A percentile compares a stretch with the other conserved stretches of the same genome.
Conservation (phyloP, 352 stramenopile species). For the Phytophthora sojae region DNA sequence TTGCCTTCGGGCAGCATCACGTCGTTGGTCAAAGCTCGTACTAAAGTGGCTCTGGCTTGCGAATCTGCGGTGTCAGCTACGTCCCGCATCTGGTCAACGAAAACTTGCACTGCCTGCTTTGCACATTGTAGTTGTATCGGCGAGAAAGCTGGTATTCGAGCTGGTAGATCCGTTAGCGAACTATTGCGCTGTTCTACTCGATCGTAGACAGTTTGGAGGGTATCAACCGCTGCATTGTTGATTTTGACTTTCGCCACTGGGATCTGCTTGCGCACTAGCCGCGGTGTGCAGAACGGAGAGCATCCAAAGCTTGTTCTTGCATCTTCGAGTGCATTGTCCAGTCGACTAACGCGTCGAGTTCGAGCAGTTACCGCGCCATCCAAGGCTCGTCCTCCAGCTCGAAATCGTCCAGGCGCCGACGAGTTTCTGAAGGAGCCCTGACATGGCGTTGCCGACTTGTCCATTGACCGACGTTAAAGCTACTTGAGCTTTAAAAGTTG, state of each 20-base stretch:
- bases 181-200: slow-evolving; percentile 27
- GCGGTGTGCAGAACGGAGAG: slow-evolving; percentile 11
- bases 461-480: slow-evolving; percentile 7
- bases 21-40: slow-evolving; percentile 11
- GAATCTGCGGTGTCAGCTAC: slow-evolving; percentile 15
- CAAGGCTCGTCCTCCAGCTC: not conserved
- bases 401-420: slow-evolving; percentile 9
- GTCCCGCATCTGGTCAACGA: slow-evolving; percentile 28
- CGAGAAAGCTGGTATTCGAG: slow-evolving; percentile 15
- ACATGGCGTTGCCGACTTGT: slow-evolving; percentile 6
- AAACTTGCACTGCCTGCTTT: slow-evolving; percentile 23
- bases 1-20: not conserved
- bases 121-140: slow-evolving; percentile 11
- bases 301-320: slow-evolving; percentile 4
- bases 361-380: not conserved
- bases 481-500: not conserved
- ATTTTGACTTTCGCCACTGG: not conserved
- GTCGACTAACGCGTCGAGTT: slow-evolving; percentile 20
- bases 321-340: slow-evolving; percentile 34
- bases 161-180: not conserved
- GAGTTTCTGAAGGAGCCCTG: slow-evolving; percentile 5
- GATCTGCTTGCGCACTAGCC: not conserved
- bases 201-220: slow-evolving; percentile 29
- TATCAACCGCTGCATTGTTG: slow-evolving; percentile 4
- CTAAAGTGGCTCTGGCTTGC: slow-evolving; percentile 20